phyloP scores from a whole-genome alignment of 805 yeast species.

The Kluyveromyces starmeri region DNA sequence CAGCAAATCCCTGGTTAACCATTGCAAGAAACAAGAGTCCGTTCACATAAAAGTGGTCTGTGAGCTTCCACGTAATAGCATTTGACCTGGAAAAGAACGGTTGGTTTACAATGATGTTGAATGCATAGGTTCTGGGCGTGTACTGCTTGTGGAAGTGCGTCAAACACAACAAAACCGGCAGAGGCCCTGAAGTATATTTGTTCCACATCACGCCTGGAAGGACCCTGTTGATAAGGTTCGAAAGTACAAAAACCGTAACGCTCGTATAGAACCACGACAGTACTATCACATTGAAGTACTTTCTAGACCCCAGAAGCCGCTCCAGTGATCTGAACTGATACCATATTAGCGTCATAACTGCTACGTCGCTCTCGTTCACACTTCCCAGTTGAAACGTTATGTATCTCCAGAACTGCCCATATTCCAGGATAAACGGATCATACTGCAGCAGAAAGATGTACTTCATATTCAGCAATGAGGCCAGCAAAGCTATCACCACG shows the following conservation, averaged over 20 bases:
- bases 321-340: constrained; percentile 49
- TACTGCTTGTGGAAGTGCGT: constrained; percentile 33
- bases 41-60: constrained; percentile 29
- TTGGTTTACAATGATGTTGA: constrained; percentile 30
- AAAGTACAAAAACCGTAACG: constrained; percentile 26
- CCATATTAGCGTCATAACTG: constrained; percentile 37
- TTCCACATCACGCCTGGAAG: constrained; percentile 34
- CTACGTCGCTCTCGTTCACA: constrained; percentile 50
- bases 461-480: constrained; percentile 22
- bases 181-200: constrained; percentile 34
- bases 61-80: constrained; percentile 19
- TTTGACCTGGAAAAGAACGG: constrained; percentile 16
- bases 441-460: constrained; percentile 22
- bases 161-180: constrained; percentile 33
- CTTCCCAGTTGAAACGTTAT: constrained; percentile 42
- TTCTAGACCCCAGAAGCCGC: constrained; percentile 47
- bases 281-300: constrained; percentile 39
- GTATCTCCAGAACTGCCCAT: constrained; percentile 51
- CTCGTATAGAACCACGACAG: constrained; percentile 37
- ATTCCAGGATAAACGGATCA: constrained; percentile 44
- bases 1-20: constrained; percentile 36
- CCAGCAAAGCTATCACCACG: constrained; percentile 19
- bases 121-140: constrained; percentile 35
- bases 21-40: constrained; percentile 29
- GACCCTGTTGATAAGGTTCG: constrained; percentile 27